Base-by-base conservation (phyloP, 345 rosid species). In the Salix suchowensis region DNA sequence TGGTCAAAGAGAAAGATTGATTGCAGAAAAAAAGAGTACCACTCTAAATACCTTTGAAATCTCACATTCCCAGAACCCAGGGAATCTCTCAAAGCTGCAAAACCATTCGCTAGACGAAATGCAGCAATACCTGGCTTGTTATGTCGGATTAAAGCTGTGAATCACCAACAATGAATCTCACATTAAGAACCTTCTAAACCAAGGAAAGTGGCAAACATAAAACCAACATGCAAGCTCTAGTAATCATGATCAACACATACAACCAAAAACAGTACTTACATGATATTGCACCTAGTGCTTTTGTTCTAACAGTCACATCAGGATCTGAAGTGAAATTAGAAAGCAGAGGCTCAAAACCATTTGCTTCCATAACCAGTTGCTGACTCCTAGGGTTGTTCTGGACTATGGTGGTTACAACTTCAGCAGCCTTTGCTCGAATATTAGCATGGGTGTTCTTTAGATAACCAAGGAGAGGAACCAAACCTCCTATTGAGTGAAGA, bases 361-460 rank as follows among this genome's bases (percentile, higher is more conserved):
- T 95, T 78, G 99, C 96, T 76, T 95, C 98, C 97, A 93, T 91
- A 71, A 95, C 98, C 77, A 93, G 81, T 71, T 89, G 92, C 77
- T 95, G 98, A 79, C 98, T 86, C 65, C 81, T 81, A 24, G 97
- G 96, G 81, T 95, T 95, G 84, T 95, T 95, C 88, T 95, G 98
- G 67, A 91, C 98, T 67, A 95, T 82, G 3, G 98, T 93, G 67
- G 92, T 82, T 66, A 91, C 84, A 65, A 95, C 97, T 36, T 93
- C 97, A 0, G 97, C 97, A n/a, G 97, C 91, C 74, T 95, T 95
- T 36, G 98, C 98, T 73, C 97, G 85, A 80, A 93, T 83, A 65
- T 88, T 90, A 10, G 91, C 88, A 81, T 87, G 96, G 2, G 94
- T 74, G 79, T 88, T 91, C 85, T 83, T 93, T 67, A 93, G 79